Percentiles rank a stretch among this genome's conserved stretches.
Conservation (phyloP, 176 grass and related monocot species). For the Oryza punctata region DNA sequence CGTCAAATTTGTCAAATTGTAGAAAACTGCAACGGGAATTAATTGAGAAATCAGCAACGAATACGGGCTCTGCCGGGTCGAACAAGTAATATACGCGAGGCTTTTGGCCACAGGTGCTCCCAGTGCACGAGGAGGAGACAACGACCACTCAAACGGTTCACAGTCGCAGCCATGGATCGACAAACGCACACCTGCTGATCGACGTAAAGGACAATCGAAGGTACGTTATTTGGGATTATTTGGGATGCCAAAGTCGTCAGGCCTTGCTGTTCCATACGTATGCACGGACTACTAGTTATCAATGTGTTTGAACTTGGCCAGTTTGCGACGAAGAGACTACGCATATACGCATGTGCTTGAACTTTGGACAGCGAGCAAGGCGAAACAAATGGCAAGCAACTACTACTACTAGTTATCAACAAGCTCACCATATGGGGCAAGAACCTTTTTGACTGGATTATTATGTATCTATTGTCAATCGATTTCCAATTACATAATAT, state of each 20-base stretch:
- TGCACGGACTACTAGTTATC: background rate
- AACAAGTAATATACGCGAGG: background rate
- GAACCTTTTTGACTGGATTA: constrained; percentile 13
- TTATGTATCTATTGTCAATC: background rate
- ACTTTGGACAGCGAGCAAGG: background rate
- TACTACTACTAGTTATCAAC: no score
- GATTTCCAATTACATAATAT: background rate
- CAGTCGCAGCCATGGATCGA: background rate
- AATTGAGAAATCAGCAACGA: background rate
- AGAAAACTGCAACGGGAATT: background rate
- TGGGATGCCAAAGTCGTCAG: background rate
- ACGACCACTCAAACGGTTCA: background rate
- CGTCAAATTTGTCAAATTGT: background rate
- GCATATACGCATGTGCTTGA: background rate
- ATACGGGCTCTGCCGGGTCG: background rate
- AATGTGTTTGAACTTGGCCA: no score
- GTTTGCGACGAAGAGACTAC: no score
- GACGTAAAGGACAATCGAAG: background rate
- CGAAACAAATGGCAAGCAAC: background rate
- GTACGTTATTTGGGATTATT: background rate
- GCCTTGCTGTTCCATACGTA: constrained; percentile 38
- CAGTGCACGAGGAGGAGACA: background rate
- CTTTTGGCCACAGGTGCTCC: background rate
- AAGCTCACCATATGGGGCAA: background rate
- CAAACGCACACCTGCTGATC: background rate